Conservation (phyloP, 2,329 filamentous ascomycete genomes). For the Colletotrichum agaves region DNA sequence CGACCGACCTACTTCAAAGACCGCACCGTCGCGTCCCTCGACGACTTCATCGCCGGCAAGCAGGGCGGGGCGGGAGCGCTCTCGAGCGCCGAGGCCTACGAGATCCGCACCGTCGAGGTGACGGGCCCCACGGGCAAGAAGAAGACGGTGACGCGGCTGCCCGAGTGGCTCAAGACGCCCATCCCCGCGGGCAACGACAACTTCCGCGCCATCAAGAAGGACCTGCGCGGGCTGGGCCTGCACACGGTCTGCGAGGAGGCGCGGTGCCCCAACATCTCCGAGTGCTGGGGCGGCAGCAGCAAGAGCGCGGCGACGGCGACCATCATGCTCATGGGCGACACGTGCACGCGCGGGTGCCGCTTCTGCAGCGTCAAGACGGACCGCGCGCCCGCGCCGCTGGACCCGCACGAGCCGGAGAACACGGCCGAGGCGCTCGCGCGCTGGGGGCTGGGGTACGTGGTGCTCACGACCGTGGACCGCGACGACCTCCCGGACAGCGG, state of each 20-base stretch:
- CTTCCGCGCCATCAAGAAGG: conserved; percentile 94
- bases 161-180: conserved; percentile 95
- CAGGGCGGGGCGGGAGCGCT: conserved; percentile 36
- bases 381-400: conserved; percentile 79
- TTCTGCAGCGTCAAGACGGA: conserved; percentile 98
- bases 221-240: conserved; percentile 86
- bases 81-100: conserved; percentile 65
- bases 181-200: conserved; percentile 84
- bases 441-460: conserved; percentile 96
- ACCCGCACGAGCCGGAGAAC: conserved; percentile 96
- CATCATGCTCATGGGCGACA: conserved; percentile 99
- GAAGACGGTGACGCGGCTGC: conserved; percentile 77
- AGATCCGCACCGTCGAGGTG: conserved; percentile 71
- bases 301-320: conserved; percentile 95
- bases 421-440: conserved; percentile 91
- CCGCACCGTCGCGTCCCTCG: conserved; percentile 65
- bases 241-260: conserved; percentile 99
- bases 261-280: conserved; percentile 94
- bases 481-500: conserved; percentile 93
- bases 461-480: conserved; percentile 91
- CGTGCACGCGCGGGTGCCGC: conserved; percentile 93
- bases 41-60: conserved; percentile 62
- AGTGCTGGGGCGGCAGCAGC: conserved; percentile 94
- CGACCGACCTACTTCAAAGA: conserved; percentile 70
- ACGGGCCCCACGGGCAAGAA: conserved; percentile 69